These are phyloP conservation scores for Globisporangium ultimum DNA, from an alignment of 352 stramenopile genomes.

Conservation along the genomic window DNA sequence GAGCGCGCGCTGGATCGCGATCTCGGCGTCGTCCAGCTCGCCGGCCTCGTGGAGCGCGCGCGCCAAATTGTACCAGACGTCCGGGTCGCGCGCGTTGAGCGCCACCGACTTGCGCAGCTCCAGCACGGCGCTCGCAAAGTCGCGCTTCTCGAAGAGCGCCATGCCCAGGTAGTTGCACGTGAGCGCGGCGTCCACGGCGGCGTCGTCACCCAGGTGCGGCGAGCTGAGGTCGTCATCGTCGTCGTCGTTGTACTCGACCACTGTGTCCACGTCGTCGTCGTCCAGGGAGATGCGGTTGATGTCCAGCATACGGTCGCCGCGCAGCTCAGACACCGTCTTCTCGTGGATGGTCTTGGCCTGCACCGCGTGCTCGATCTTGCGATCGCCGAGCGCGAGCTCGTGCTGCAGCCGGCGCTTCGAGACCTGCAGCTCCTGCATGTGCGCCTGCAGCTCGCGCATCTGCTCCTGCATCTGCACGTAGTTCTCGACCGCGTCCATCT, in stretches of 20 bases:
- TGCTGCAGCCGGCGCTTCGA: constrained; percentile 52
- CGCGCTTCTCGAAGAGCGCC: constrained; percentile 64
- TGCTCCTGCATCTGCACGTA: constrained; percentile 64
- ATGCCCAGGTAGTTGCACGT: constrained; percentile 75
- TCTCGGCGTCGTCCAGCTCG: constrained; percentile 67
- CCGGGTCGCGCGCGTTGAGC: constrained; percentile 55
- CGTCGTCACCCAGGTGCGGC: constrained; percentile 35
- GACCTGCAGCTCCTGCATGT: constrained; percentile 58
- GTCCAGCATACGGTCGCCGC: constrained; percentile 62
- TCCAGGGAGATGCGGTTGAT: constrained; percentile 47
- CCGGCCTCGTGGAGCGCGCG: constrained; percentile 50
- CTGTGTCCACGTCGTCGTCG: too few species aligned
- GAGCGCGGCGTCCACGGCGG: constrained; percentile 51
- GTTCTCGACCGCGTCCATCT: constrained; percentile 50
- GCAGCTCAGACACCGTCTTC: constrained; percentile 31
- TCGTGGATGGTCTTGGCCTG: constrained; percentile 34
- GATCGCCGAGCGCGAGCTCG: constrained; percentile 46
- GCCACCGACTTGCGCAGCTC: constrained; percentile 77
- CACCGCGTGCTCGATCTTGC: constrained; percentile 36
- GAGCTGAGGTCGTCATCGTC: constrained; percentile 18
- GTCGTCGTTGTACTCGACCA: constrained; percentile 22
- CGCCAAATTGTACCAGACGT: constrained; percentile 78
- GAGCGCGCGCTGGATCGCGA: constrained; percentile 51
- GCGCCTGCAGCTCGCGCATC: constrained; percentile 61
- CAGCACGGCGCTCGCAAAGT: constrained; percentile 45